Percentiles rank a stretch among this genome's conserved stretches.
Conservation (phyloP, 441 rosid species). For the Eruca vesicaria region DNA sequence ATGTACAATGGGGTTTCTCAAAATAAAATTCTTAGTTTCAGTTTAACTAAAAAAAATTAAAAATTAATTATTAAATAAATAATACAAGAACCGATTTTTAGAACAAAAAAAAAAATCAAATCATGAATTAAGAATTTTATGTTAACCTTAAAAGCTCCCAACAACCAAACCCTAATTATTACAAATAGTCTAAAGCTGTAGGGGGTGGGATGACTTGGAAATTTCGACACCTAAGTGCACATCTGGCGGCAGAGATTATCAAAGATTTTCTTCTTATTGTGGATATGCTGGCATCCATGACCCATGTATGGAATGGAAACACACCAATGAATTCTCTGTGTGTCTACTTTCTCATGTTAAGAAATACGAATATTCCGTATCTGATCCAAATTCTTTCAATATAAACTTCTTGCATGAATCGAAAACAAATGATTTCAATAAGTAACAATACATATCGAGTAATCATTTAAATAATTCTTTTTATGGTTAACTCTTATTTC, state of each 20-base stretch:
- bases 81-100: too few species aligned
- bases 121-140: too few species aligned
- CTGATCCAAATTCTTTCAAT: not conserved
- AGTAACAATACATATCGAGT: not conserved
- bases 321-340: not conserved
- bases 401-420: not conserved
- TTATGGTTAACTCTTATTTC: too few species aligned
- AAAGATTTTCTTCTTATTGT: constrained; percentile 13
- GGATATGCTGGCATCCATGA: not conserved
- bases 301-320: not conserved
- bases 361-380: not conserved
- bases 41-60: too few species aligned
- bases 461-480: too few species aligned
- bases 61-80: too few species aligned
- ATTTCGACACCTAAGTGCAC: constrained; percentile 12
- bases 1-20: too few species aligned
- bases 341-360: not conserved
- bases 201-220: too few species aligned
- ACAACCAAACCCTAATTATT: too few species aligned
- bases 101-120: too few species aligned
- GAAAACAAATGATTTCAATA: not conserved
- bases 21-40: too few species aligned
- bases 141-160: too few species aligned
- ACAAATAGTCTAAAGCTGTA: constrained; percentile 6
- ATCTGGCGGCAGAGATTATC: constrained; percentile 7